Evolutionary conservation across 352 stramenopile species (phyloP), one percentile per base, ranked within the genome.

Genomic region (Lagenidium sp.): DNA sequence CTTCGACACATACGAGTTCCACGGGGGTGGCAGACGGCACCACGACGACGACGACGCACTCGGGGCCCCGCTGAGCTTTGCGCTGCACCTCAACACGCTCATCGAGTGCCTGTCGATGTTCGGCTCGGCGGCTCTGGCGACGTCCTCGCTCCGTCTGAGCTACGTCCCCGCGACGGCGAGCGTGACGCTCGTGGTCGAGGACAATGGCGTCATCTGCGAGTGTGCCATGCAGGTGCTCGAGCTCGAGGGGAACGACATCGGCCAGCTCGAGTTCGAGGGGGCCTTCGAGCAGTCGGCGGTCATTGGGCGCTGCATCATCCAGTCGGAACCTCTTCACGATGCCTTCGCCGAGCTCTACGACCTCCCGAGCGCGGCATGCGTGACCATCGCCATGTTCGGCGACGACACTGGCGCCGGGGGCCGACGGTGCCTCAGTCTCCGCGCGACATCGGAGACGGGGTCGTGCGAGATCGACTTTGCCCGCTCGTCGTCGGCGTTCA

Each of bases 21-120:
- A 53, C 2, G 24, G 32, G 11, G 10, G 31, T 4, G 48, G 38
- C 12, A 21, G 36, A 42, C 16, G 31, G 12, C n/a, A 39, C 40
- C 34, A n/a, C 16, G 34, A 61, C 3, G 30, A 60, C 13, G 42
- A 49, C 10, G 55, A 56, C 1, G 30, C 44, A 3, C 24, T 66
- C 20, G 62, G 65, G 12, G 36, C 58, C 12, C 65, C 81, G 36
- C 30, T 83, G 41, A 85, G 73, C 49, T 93, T 93, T 50, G 73
- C 71, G 32, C 57, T 93, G 13, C 74, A 86, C 41, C 54, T 85
- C 29, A 78, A 57, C 24, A 61, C 79, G 21, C 54, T 93, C 20
- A 65, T 93, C 44, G 81, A 93, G 50, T 86, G 77, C 41, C 44
- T 93, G 39, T 83, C 70, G 24, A 85, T 93, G 45, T 93, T 93